Percentiles rank a stretch among this genome's conserved stretches.
Conservation (phyloP, 2,329 filamentous ascomycete genomes). For the Colletotrichum musicola region DNA sequence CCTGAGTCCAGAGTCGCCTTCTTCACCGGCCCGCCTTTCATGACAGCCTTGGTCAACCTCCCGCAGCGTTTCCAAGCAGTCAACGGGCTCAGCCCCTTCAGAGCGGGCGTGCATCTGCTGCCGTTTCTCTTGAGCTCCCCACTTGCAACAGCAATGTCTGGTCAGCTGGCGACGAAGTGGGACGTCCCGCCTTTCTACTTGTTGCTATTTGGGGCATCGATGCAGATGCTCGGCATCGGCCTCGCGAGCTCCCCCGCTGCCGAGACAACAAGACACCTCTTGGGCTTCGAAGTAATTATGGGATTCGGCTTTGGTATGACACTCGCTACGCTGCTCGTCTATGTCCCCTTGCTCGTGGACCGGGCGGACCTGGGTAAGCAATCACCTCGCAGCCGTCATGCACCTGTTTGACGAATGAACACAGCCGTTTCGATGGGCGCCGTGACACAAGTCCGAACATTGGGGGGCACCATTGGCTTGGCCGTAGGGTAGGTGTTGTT, state of each 20-base stretch:
- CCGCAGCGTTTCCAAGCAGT: conserved; percentile 53
- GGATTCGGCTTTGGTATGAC: conserved; percentile 53
- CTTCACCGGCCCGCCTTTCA: conserved; percentile 50
- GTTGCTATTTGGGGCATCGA: conserved; percentile 43
- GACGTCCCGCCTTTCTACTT: conserved; percentile 48
- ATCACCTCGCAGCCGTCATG: conserved; percentile 8
- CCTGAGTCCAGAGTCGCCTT: conserved; percentile 43
- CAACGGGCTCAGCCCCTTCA: conserved; percentile 45
- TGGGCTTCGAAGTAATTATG: conserved; percentile 51
- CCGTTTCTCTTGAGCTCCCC: conserved; percentile 50
- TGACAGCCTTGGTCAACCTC: conserved; percentile 50
- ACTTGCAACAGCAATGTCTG: conserved; percentile 47
- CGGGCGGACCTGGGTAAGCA: conserved; percentile 47
- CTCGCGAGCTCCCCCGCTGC: conserved; percentile 45
- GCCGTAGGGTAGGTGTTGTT: conserved; percentile 47
- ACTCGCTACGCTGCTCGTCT: conserved; percentile 48
- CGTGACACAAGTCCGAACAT: conserved; percentile 52
- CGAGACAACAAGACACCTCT: conserved; percentile 42
- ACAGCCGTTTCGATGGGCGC: conserved; percentile 51
- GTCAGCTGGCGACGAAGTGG: conserved; percentile 45
- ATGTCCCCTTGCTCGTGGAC: conserved; percentile 47
- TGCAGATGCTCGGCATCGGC: conserved; percentile 51
- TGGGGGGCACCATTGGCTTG: conserved; percentile 53
- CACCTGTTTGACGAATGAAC: conserved; percentile 3
- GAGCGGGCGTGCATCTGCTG: conserved; percentile 50